A percentile compares a stretch with the other conserved stretches of the same genome.
These are phyloP conservation scores for Saccharomycopsis babjevae DNA, from an alignment of 805 yeast species.

Conservation along the genomic window DNA sequence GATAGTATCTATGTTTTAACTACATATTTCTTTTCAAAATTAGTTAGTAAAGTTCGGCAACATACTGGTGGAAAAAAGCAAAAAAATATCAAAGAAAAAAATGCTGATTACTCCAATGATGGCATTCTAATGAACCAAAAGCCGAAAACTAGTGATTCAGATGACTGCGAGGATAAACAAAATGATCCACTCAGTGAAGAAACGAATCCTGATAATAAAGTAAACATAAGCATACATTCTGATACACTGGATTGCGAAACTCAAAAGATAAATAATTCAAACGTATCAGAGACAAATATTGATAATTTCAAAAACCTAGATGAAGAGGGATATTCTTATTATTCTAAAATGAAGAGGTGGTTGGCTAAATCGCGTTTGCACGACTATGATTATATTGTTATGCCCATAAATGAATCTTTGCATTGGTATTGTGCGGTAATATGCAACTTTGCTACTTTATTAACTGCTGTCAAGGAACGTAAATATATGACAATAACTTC, in stretches of 20 bases:
- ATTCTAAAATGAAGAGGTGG: constrained; percentile 68
- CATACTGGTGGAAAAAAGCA: constrained; percentile 22
- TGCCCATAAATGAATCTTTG: constrained; percentile 71
- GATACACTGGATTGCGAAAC: background rate
- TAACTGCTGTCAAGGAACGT: constrained; percentile 13
- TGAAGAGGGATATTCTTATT: constrained; percentile 27
- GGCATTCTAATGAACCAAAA: too few species aligned
- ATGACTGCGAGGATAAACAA: too few species aligned
- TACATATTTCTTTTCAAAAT: constrained; percentile 71
- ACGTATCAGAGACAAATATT: background rate
- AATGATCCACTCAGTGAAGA: too few species aligned
- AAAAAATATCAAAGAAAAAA: constrained; percentile 3
- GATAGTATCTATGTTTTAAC: constrained; percentile 51
- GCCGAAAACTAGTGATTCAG: too few species aligned
- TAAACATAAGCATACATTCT: background rate
- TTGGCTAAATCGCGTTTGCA: constrained; percentile 56
- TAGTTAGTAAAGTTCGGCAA: constrained; percentile 26
- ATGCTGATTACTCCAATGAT: background rate
- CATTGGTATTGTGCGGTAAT: constrained; percentile 89
- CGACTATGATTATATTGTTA: constrained; percentile 47
- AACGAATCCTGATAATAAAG: background rate
- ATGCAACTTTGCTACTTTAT: constrained; percentile 35
- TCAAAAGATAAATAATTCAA: background rate
- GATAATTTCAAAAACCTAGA: background rate
- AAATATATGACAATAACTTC: constrained; percentile 16